A percentile compares a stretch with the other conserved stretches of the same genome.
Evolutionary conservation across 768 basidiomycete species (phyloP).

Genomic region (Albatrellus ellisii): DNA sequence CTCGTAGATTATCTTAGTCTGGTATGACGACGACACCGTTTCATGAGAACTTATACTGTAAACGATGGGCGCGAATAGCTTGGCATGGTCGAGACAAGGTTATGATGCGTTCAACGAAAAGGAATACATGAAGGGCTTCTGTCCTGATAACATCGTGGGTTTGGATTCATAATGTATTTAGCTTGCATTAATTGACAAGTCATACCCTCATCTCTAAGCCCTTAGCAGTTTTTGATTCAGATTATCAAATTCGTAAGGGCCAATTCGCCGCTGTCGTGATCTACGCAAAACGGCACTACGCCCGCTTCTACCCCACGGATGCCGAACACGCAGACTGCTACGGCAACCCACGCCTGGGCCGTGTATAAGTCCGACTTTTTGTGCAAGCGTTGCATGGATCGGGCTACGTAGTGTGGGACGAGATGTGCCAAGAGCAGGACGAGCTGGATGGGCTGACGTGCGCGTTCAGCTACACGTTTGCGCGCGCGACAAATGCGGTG

Average conservation of each 20-base stretch:
- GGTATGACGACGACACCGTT: too few relatives aligned
- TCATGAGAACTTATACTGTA: too few relatives aligned
- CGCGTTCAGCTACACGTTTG: slow-evolving; percentile 40
- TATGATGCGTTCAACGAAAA: too few relatives aligned
- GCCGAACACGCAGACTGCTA: slow-evolving; percentile 26
- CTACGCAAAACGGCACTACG: slow-evolving; percentile 46
- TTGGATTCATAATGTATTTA: too few relatives aligned
- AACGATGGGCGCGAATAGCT: too few relatives aligned
- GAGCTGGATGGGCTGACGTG: slow-evolving; percentile 44
- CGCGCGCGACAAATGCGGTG: slow-evolving; percentile 44
- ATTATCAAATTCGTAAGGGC: slow-evolving; percentile 20
- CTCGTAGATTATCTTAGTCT: too few relatives aligned
- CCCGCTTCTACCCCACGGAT: slow-evolving; percentile 42
- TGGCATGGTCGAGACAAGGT: too few relatives aligned
- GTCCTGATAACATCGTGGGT: too few relatives aligned
- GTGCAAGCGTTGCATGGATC: slow-evolving; percentile 37
- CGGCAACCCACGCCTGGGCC: slow-evolving; percentile 39
- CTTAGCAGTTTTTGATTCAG: neutral
- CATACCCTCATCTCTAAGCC: neutral
- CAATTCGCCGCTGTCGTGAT: slow-evolving; percentile 38
- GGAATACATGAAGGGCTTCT: too few relatives aligned
- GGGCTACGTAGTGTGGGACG: slow-evolving; percentile 43
- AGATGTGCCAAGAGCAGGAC: slow-evolving; percentile 35
- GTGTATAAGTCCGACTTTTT: slow-evolving; percentile 45
- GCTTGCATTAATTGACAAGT: too few relatives aligned